Base-by-base conservation (phyloP, 306 rosid species). In the Lupinus albus region DNA sequence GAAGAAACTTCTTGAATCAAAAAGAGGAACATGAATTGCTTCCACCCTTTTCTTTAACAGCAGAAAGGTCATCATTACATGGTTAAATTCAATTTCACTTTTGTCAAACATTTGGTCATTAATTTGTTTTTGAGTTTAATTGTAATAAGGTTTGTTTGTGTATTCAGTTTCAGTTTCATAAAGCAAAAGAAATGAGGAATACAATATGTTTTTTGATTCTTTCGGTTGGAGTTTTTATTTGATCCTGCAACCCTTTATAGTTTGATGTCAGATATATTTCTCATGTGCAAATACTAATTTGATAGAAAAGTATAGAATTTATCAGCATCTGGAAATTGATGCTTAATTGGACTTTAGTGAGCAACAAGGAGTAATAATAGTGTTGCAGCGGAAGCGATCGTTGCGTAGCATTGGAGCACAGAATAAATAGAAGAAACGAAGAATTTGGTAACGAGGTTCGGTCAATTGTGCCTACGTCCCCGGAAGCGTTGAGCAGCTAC, bases 101-200 rank as follows among this genome's bases (percentile, higher is more conserved):
- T 78, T 57, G 53, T 78, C 76, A 32, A 12, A 59, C 44, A 49
- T 58, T 71, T 73, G 5, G 53, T 69, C 50, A 49, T 67, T 66
- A 35, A 46, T 55, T 55, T 59, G 7, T 47, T 70, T 74, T 83
- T 71, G 49, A 62, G 80, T 64, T 80, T 56, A 33, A 4, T 68
- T 62, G 70, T 73, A 70, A 79, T 80, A 81, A 77, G 79, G 60
- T 58, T 64, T 61, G 28, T 61, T 73, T 52, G 33, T 79, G 76
- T 67, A 53, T 54, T 77, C 67, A 60, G 50, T 48, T 54, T 77
- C 64, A 60, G 6, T 25, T 64, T 55, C 70, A 25, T 25, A 0
- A 64, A 60, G 28, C 68, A 70, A 60, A 18, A 71, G 42, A 52
- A 66, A 57, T 73, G 59, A 74, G 64, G 68, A 46, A 74, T 77